Conservation (phyloP, 2,329 filamentous ascomycete species). For the Exophiala dermatitidis region DNA sequence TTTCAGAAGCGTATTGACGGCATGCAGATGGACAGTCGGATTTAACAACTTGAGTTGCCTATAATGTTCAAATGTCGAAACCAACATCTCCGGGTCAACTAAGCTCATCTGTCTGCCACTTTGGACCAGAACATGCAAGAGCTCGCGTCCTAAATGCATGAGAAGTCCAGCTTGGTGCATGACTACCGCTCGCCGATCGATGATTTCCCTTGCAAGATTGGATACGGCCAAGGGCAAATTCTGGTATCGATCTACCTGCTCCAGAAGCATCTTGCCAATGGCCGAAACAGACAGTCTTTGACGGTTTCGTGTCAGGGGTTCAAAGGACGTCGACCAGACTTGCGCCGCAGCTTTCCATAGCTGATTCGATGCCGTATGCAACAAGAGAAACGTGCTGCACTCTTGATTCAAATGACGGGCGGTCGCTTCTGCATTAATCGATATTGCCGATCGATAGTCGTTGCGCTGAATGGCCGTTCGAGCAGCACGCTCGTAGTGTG, state of each 20-base stretch:
- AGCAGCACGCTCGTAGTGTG: slow-evolving; percentile 40
- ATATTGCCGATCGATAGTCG: slow-evolving; percentile 29
- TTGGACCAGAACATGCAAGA: slow-evolving; percentile 10
- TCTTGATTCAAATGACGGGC: slow-evolving; percentile 24
- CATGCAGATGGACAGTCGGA: slow-evolving; percentile 8
- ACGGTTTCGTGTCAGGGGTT: not conserved
- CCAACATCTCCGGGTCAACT: slow-evolving; percentile 18
- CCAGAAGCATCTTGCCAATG: slow-evolving; percentile 5
- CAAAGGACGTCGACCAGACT: slow-evolving; percentile 29
- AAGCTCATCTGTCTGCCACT: slow-evolving; percentile 18
- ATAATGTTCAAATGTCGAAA: slow-evolving; percentile 17
- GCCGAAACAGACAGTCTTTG: slow-evolving; percentile 13
- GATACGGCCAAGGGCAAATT: slow-evolving; percentile 14
- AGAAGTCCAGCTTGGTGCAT: slow-evolving; percentile 11
- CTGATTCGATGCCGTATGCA: slow-evolving; percentile 29
- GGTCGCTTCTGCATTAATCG: slow-evolving; percentile 39
- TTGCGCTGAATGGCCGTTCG: slow-evolving; percentile 11
- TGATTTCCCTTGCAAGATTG: slow-evolving; percentile 7
- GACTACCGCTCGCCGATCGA: slow-evolving; percentile 4
- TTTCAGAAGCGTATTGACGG: slow-evolving; percentile 31
- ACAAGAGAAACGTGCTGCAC: slow-evolving; percentile 32
- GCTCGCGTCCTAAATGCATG: slow-evolving; percentile 2
- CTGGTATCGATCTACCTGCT: slow-evolving; percentile 8
- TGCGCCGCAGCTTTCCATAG: slow-evolving; percentile 32
- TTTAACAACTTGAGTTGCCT: slow-evolving; percentile 2